These are phyloP conservation scores for Claviceps humidiphila DNA, from an alignment of 2,329 filamentous ascomycete genomes.

Conservation along the genomic window DNA sequence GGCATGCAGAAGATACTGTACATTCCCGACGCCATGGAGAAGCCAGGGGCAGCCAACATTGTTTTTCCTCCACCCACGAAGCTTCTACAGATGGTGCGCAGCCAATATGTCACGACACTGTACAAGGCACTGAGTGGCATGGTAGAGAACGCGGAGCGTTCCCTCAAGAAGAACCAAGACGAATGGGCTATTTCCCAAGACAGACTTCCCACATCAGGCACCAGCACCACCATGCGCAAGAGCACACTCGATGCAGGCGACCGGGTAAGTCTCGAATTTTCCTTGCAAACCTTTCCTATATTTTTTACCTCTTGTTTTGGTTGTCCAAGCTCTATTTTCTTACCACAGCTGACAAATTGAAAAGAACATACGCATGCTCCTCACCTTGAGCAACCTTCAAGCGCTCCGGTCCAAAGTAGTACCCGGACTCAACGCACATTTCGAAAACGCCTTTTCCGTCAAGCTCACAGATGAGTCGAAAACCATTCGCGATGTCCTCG, in stretches of 20 bases:
- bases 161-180: constrained; percentile 49
- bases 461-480: constrained; percentile 89
- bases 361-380: constrained; percentile 74
- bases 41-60: constrained; percentile 61
- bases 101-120: constrained; percentile 83
- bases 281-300: not conserved
- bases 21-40: constrained; percentile 70
- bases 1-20: constrained; percentile 96
- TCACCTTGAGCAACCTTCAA: constrained; percentile 87
- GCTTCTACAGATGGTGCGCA: constrained; percentile 77
- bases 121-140: constrained; percentile 92
- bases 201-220: constrained; percentile 20
- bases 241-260: constrained; percentile 42
- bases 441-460: constrained; percentile 87
- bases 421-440: constrained; percentile 78
- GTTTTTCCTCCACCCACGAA: constrained; percentile 77
- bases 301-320: not conserved
- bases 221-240: constrained; percentile 22
- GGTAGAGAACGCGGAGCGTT: constrained; percentile 87
- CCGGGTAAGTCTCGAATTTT: constrained; percentile 28
- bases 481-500: constrained; percentile 79
- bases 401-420: constrained; percentile 70
- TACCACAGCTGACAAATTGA: not conserved
- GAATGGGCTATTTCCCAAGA: constrained; percentile 43
- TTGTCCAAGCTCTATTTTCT: not conserved